A percentile compares a stretch with the other conserved stretches of the same genome.
phyloP scores from a whole-genome alignment of 1,284 basidiomycete species.

The Irpex sp. region DNA sequence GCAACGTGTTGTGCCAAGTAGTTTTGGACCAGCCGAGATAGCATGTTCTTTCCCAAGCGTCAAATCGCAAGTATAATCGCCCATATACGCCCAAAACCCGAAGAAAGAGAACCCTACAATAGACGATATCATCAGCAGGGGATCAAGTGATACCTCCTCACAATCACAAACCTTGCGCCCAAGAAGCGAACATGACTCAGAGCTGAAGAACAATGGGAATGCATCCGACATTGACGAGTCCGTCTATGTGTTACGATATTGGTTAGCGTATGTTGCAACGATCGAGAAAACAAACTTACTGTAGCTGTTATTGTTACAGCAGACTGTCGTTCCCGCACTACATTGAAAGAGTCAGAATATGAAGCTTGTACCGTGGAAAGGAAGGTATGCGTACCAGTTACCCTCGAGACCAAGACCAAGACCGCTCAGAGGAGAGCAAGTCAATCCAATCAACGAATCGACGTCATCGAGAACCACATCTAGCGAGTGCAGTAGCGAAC shows the following conservation, averaged over 20 bases:
- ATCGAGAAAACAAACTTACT: constrained; percentile 9
- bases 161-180: not conserved
- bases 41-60: not conserved
- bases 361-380: not conserved
- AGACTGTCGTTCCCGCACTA: constrained; percentile 20
- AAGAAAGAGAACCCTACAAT: not conserved
- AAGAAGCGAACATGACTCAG: not conserved
- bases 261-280: not conserved
- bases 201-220: constrained; percentile 10
- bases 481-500: constrained; percentile 1
- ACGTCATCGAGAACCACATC: constrained; percentile 15
- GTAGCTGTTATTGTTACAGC: constrained; percentile 26
- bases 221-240: constrained; percentile 16
- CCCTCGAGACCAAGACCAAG: not conserved
- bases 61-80: not conserved
- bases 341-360: not conserved
- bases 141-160: not conserved
- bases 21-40: not conserved
- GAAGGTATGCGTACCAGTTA: not conserved
- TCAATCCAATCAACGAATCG: constrained; percentile 14
- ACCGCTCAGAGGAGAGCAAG: constrained; percentile 19
- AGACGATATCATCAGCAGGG: not conserved
- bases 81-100: not conserved
- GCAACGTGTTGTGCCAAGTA: not conserved
- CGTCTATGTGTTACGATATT: too few relatives aligned